Evolutionary conservation across 164 flowering plant species (phyloP), one percentile per base, ranked within the genome.

Genomic region (Magnolia officinalis): DNA sequence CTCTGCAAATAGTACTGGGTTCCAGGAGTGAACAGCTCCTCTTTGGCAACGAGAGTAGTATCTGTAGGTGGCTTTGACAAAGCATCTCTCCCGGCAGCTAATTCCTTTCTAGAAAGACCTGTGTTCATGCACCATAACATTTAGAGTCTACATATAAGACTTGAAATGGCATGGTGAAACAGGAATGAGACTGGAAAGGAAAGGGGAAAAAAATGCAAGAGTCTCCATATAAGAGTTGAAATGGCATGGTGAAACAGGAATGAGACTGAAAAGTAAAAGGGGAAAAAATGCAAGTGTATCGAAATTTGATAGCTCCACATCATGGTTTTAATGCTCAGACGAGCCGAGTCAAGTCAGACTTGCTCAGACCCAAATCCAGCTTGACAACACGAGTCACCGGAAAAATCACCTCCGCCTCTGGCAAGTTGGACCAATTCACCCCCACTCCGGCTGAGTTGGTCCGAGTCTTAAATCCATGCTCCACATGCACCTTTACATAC

Each of bases 11-110:
- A 79, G 72, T 81, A 83, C 50, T 77, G 31, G 0, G 75, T 75
- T 49, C 86, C 86, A 5, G 86, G 86, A 10, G 77, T 45, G 82
- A 89, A 89, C 79, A 96, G 81, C 84, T 96, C 96, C 79, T 84
- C 90, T 8, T 75, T 72, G n/a, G 49, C 23, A 10, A 51, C 24
- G 65, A 71, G 24, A 64, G 78, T 70, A 72, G 74, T 51, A 49
- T 67, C 72, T 59, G 70, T 67, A 29, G 21, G 73, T n/a, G 74
- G 1, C 63, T 76, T 78, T 63, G 80, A 37, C 65, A 70, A 63
- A 69, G 84, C 63, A 31, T 50, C 72, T 23, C 14, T 29, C 11
- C 78, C 49, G 70, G 24, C 24, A 52, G 74, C 63, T 49, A 82
- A 29, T 61, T 82, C 84, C 69, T 83, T 63, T 66, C 67, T 51